Evolutionary conservation across 805 yeast species (phyloP).

Genomic region (Wickerhamiella azyma): DNA sequence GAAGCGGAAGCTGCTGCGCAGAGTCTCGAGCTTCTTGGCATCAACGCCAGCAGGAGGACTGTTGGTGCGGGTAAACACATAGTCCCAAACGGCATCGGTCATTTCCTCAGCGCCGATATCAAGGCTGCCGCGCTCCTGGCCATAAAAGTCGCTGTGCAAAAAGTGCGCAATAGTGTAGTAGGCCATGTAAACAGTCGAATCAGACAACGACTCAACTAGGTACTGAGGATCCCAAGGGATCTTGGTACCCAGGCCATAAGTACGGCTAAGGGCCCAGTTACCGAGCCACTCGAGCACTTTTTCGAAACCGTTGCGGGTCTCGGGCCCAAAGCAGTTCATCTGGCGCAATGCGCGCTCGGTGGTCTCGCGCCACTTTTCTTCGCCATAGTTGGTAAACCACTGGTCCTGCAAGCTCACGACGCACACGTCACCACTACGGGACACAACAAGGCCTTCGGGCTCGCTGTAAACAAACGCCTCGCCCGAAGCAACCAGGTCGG

Average conservation of each 20-base stretch:
- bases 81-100: constrained; percentile 91
- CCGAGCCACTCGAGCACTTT: constrained; percentile 91
- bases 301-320: constrained; percentile 83
- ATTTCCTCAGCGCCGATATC: constrained; percentile 66
- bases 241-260: constrained; percentile 87
- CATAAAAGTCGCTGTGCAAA: constrained; percentile 77
- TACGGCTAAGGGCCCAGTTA: constrained; percentile 97
- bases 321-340: constrained; percentile 70
- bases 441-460: constrained; percentile 80
- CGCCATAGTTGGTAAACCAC: constrained; percentile 98
- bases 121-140: constrained; percentile 58
- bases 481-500: constrained; percentile 62
- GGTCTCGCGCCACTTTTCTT: constrained; percentile 69
- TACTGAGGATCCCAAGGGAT: constrained; percentile 95
- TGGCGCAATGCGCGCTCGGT: constrained; percentile 64
- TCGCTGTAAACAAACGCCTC: constrained; percentile 84
- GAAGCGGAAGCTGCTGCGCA: constrained; percentile 92
- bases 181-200: constrained; percentile 91
- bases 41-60: constrained; percentile 42
- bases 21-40: constrained; percentile 43
- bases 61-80: constrained; percentile 64
- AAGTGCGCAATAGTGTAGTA: constrained; percentile 83
- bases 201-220: constrained; percentile 87
- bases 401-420: constrained; percentile 95
- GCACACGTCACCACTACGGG: constrained; percentile 95